These are phyloP conservation scores for Fagus crenata DNA, from an alignment of 306 rosid species.

Conservation along the genomic window DNA sequence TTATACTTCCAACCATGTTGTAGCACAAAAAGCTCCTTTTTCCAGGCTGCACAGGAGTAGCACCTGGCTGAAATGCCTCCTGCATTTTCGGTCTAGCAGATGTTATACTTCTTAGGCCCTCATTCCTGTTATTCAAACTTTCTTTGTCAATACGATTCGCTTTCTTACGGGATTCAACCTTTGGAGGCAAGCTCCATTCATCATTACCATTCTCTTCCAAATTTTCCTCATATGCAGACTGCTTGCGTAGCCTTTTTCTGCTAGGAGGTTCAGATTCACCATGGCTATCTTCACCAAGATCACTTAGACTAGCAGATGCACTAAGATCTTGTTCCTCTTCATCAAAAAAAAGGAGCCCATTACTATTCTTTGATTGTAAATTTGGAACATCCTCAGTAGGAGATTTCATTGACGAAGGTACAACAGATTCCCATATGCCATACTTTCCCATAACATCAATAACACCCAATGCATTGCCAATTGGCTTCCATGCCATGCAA, in stretches of 20 bases:
- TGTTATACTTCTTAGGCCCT: conserved; percentile 39
- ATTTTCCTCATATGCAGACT: conserved; percentile 42
- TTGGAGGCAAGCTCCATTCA: conserved; percentile 45
- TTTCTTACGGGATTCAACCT: conserved; percentile 63
- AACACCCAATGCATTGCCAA: conserved; percentile 75
- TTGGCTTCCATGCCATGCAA: conserved; percentile 89
- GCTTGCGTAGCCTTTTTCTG: conserved; percentile 73
- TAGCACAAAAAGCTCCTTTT: conserved; percentile 87
- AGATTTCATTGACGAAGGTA: conserved; percentile 91
- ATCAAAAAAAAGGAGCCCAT: conserved; percentile 77
- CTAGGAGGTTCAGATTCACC: conserved; percentile 60
- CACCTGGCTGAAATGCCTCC: conserved; percentile 89
- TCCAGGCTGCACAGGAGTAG: conserved; percentile 78
- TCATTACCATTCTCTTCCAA: conserved; percentile 48
- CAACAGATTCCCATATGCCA: conserved; percentile 88
- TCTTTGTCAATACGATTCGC: conserved; percentile 45
- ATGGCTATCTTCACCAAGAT: conserved; percentile 67
- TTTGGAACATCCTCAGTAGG: conserved; percentile 83
- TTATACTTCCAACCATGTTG: conserved; percentile 90
- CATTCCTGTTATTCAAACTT: conserved; percentile 41
- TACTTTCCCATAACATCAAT: conserved; percentile 84
- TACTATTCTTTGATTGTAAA: conserved; percentile 49
- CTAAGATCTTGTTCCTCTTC: conserved; percentile 71
- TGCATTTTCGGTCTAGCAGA: conserved; percentile 59
- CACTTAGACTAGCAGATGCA: conserved; percentile 68